Evolutionary conservation across 306 rosid species (phyloP).

Genomic region (Gastrolobium bilobum): DNA sequence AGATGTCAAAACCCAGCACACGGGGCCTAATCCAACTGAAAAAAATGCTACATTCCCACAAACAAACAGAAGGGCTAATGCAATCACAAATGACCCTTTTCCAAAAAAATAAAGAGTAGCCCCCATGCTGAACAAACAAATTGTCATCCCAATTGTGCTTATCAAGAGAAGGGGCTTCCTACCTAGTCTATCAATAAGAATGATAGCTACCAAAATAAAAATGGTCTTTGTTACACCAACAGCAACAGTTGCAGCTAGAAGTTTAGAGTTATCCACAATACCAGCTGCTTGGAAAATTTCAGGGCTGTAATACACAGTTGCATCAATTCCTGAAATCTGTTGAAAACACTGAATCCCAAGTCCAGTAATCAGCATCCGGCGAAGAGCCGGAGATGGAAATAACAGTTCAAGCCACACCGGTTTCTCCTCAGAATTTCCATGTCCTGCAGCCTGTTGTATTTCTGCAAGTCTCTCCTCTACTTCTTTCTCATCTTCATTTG

Average conservation of each 20-base stretch:
- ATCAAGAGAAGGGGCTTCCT: constrained; percentile 85
- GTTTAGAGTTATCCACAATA: constrained; percentile 65
- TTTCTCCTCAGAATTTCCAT: constrained; percentile 64
- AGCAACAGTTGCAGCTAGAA: constrained; percentile 90
- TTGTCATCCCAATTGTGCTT: constrained; percentile 95
- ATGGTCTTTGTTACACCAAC: constrained; percentile 86
- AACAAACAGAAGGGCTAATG: constrained; percentile 68
- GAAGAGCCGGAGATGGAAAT: constrained; percentile 79
- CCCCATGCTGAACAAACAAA: constrained; percentile 76
- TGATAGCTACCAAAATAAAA: constrained; percentile 80
- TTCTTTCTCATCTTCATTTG: constrained; percentile 79
- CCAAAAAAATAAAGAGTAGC: constrained; percentile 63
- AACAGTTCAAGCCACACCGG: constrained; percentile 77
- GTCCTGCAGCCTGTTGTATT: constrained; percentile 77
- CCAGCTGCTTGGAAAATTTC: constrained; percentile 82
- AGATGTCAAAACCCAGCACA: constrained; percentile 92
- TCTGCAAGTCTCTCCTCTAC: constrained; percentile 93
- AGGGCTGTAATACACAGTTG: constrained; percentile 95
- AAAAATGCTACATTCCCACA: constrained; percentile 98
- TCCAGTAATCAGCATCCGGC: constrained; percentile 86
- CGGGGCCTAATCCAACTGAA: constrained; percentile 91
- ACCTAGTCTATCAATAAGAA: constrained; percentile 81
- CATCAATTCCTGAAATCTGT: constrained; percentile 97
- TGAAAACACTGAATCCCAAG: constrained; percentile 94
- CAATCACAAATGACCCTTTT: constrained; percentile 61